Percentiles rank a stretch among this genome's conserved stretches.
phyloP scores from a whole-genome alignment of 2,329 filamentous ascomycete genomes.

The Incumbomyces lentus region DNA sequence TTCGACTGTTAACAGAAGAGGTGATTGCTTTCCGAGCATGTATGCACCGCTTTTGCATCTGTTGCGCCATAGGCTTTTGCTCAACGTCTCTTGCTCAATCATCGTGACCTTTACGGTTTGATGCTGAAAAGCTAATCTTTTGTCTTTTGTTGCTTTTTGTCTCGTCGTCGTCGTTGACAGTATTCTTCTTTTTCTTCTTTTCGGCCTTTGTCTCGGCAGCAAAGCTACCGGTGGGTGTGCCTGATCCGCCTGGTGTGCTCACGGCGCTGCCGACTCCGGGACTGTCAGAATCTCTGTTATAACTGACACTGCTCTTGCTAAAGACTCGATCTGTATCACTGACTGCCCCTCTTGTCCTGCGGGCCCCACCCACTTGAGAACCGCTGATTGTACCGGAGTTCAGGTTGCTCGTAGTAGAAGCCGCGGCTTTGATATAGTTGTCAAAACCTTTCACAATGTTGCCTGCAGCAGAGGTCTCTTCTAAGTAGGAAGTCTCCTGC shows the following conservation, averaged over 20 bases:
- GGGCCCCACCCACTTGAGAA: constrained; percentile 22
- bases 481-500: constrained; percentile 78
- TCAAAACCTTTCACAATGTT: constrained; percentile 98
- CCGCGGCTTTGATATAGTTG: constrained; percentile 86
- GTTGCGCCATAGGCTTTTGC: too few species aligned
- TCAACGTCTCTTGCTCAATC: constrained; percentile 16
- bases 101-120: constrained; percentile 17
- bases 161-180: constrained; percentile 27
- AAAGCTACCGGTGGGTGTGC: constrained; percentile 33
- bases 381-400: constrained; percentile 43
- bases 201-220: constrained; percentile 32
- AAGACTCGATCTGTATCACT: constrained; percentile 39
- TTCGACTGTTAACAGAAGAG: too few species aligned
- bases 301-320: constrained; percentile 39
- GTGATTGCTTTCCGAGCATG: too few species aligned
- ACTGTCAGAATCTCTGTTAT: constrained; percentile 25
- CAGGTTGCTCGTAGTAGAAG: constrained; percentile 31
- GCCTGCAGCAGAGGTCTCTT: constrained; percentile 70
- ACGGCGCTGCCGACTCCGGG: constrained; percentile 26
- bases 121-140: constrained; percentile 18
- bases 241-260: constrained; percentile 37
- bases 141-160: constrained; percentile 19
- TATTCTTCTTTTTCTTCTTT: constrained; percentile 31
- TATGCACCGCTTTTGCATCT: too few species aligned
- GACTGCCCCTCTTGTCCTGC: constrained; percentile 34